Conservation (phyloP, 2,329 filamentous ascomycete species). For the Calonectria leucothoes region DNA sequence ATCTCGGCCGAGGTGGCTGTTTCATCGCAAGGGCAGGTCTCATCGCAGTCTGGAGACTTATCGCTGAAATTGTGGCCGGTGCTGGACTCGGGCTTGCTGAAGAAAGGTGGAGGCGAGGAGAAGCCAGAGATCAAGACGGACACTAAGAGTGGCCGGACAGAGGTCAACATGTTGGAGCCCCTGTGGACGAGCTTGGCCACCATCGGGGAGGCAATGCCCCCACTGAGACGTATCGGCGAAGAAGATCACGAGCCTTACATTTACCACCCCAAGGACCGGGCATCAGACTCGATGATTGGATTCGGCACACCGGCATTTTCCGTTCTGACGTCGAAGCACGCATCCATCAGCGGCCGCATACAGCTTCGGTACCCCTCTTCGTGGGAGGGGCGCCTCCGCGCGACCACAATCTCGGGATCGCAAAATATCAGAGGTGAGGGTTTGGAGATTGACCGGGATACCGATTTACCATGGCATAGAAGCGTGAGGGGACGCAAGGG, state of each 20-base stretch:
- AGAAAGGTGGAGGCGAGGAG: constrained; percentile 11
- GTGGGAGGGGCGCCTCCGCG: constrained; percentile 61
- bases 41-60: constrained; percentile 55
- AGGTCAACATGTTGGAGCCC: constrained; percentile 56
- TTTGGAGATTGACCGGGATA: constrained; percentile 52
- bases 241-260: constrained; percentile 36
- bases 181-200: constrained; percentile 49
- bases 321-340: constrained; percentile 55
- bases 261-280: constrained; percentile 20
- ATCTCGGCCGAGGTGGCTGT: constrained; percentile 56
- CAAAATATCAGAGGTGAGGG: constrained; percentile 56
- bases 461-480: constrained; percentile 45
- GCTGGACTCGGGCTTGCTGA: constrained; percentile 43
- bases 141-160: constrained; percentile 57
- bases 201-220: constrained; percentile 18
- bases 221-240: constrained; percentile 25
- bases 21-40: constrained; percentile 48
- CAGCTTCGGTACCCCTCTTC: constrained; percentile 57
- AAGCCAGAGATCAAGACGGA: constrained; percentile 52
- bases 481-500: constrained; percentile 56
- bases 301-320: constrained; percentile 40
- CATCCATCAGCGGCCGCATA: constrained; percentile 57
- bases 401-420: constrained; percentile 54
- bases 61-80: constrained; percentile 57
- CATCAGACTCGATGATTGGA: neutral